phyloP scores from a whole-genome alignment of 148 eudicot genomes.

The Rhododendron vialii region DNA sequence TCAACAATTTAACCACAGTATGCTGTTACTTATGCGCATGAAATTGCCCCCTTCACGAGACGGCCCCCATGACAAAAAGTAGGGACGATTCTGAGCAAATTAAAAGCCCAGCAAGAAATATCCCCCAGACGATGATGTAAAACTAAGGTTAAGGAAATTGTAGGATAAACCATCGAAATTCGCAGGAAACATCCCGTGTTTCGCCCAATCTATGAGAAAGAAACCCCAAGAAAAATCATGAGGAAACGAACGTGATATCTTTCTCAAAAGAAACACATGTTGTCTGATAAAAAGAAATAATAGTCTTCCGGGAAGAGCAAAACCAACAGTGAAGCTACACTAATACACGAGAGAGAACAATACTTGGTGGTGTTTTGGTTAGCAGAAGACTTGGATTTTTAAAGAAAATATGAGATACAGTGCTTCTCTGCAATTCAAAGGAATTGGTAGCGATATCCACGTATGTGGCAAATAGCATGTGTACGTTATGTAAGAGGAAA shows the following conservation, averaged over 20 bases:
- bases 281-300: not conserved
- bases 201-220: not conserved
- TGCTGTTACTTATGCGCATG: not conserved
- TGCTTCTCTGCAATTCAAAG: not conserved
- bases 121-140: not conserved
- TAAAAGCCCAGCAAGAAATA: not conserved
- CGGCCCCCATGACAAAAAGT: not conserved
- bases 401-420: not conserved
- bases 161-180: not conserved
- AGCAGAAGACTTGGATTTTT: not conserved
- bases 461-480: not conserved
- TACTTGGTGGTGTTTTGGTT: not conserved
- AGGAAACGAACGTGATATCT: not conserved
- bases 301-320: not conserved
- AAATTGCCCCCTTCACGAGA: not conserved
- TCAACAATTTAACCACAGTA: not conserved
- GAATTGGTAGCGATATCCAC: not conserved
- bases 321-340: not conserved
- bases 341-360: not conserved
- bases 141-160: not conserved
- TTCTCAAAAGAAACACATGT: not conserved
- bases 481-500: not conserved
- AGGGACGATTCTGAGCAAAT: slow-evolving; percentile 6
- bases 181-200: not conserved
- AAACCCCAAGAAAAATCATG: not conserved